A percentile compares a stretch with the other conserved stretches of the same genome.
These are phyloP conservation scores for Psilocybe azurescens DNA, from an alignment of 768 basidiomycete genomes.

Conservation along the genomic window DNA sequence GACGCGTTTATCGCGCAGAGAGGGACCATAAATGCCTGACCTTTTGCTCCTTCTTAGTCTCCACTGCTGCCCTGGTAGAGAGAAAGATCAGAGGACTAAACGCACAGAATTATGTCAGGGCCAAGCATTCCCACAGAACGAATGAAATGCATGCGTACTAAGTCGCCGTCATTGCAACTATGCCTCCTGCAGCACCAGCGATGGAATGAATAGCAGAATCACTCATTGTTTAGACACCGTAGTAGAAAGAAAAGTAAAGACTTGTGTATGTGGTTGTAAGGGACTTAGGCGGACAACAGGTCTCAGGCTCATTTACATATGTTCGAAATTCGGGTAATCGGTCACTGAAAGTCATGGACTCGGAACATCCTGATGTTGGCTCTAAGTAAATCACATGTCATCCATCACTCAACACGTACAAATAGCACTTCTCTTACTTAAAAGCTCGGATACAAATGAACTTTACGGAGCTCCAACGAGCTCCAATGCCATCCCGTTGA, in stretches of 20 bases:
- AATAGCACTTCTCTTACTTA: neutral
- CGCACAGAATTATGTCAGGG: slow-evolving; percentile 9
- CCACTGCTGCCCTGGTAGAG: slow-evolving; percentile 92
- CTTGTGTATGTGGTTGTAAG: slow-evolving; percentile 9
- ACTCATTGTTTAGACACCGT: slow-evolving; percentile 45
- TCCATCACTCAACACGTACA: neutral
- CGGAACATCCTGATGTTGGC: slow-evolving; percentile 7
- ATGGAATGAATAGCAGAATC: slow-evolving; percentile 88
- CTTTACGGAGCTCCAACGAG: neutral
- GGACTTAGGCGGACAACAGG: slow-evolving; percentile 8
- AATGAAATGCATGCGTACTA: slow-evolving; percentile 57
- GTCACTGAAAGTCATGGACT: slow-evolving; percentile 10
- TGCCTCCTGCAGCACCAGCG: slow-evolving; percentile 90
- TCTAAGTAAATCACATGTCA: slow-evolving; percentile 24
- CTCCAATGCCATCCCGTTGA: neutral
- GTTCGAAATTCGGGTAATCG: slow-evolving; percentile 20
- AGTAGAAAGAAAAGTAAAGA: neutral
- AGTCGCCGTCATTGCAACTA: slow-evolving; percentile 88
- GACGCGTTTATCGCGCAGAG: slow-evolving; percentile 4
- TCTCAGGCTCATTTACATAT: slow-evolving; percentile 16
- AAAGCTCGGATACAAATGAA: neutral
- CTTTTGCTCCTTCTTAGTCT: slow-evolving; percentile 79
- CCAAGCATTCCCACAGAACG: slow-evolving; percentile 8
- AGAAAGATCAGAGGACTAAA: slow-evolving; percentile 88
- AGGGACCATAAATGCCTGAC: slow-evolving; percentile 40